A percentile compares a stretch with the other conserved stretches of the same genome.
Evolutionary conservation across 1,284 basidiomycete genomes (phyloP).

Genomic region (Fomitopsis palustris): DNA sequence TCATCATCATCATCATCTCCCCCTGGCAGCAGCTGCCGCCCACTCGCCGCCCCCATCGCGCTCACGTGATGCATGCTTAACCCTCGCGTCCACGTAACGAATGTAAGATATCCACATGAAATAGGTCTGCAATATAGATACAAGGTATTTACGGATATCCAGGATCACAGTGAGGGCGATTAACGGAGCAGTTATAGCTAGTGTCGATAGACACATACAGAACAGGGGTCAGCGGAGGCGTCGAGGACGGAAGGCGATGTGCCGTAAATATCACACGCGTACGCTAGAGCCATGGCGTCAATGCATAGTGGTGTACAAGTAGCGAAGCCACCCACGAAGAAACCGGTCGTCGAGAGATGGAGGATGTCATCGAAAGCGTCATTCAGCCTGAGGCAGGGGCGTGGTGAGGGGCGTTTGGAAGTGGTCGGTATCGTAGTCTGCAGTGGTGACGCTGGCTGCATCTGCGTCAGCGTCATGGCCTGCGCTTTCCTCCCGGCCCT

Average conservation of each 20-base stretch:
- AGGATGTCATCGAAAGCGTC: neutral
- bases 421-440: conserved; percentile 17
- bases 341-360: neutral
- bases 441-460: conserved; percentile 10
- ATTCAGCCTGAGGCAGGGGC: conserved; percentile 12
- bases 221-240: neutral
- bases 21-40: no score
- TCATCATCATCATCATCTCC: no score
- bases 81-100: neutral
- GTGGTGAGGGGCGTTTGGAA: conserved; percentile 25
- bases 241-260: neutral
- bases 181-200: neutral
- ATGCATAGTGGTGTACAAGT: neutral
- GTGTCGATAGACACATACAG: neutral
- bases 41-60: no score
- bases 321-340: neutral
- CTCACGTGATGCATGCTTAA: neutral
- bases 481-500: neutral
- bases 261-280: neutral
- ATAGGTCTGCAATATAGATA: neutral
- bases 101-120: neutral
- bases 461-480: conserved; percentile 1
- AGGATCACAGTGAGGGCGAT: neutral
- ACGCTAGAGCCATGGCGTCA: neutral
- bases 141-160: neutral